Evolutionary conservation across 2,329 filamentous ascomycete genomes (phyloP), one percentile per base, ranked within the genome.

Genomic region (Hypoxylon sp.): DNA sequence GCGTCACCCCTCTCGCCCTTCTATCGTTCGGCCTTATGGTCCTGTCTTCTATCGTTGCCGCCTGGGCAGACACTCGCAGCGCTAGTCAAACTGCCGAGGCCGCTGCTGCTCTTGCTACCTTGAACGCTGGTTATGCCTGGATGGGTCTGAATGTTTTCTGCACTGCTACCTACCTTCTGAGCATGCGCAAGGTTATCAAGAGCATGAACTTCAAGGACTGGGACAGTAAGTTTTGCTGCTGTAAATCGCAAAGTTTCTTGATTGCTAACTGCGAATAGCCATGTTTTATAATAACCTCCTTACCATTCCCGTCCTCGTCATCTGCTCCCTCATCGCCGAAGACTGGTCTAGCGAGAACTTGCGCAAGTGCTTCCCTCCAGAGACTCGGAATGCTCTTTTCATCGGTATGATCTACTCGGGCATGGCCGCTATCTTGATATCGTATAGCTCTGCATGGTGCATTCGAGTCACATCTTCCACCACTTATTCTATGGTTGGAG

Each of bases 201-300:
- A 89, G 97, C 83, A 98, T 97, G 85, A 98, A 97, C 86, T 98
- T 99, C 84, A 98, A 97, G 87, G 96, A 98, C 80, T 98, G 97
- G 86, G 96, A 99, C 81, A 97, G 95, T 98, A 87, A 83, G 95
- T 90, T 31, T 46, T 46, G 11, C 32, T 62, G 47, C 29, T 51
- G 62, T 27, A 51, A 29, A 17, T 8, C 2, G 3, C 8, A 0
- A 39, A 42, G n/a, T 50, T 31, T 44, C 3, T 10, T 6, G n/a
- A 32, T 19, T 70, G 51, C 80, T 84, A 75, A 82, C 77, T 52
- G n/a, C 66, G 47, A 54, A 52, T 72, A 98, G 95, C 94, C 78
- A 99, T 98, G 96, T 98, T 96, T 85, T 99, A 99, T 87, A 99
- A 99, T 89, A 98, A 99, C 82, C 88, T 98, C 52, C 89, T 99